These are phyloP conservation scores for Alternaria sp. DNA, from an alignment of 2,329 filamentous ascomycete species.

Conservation along the genomic window DNA sequence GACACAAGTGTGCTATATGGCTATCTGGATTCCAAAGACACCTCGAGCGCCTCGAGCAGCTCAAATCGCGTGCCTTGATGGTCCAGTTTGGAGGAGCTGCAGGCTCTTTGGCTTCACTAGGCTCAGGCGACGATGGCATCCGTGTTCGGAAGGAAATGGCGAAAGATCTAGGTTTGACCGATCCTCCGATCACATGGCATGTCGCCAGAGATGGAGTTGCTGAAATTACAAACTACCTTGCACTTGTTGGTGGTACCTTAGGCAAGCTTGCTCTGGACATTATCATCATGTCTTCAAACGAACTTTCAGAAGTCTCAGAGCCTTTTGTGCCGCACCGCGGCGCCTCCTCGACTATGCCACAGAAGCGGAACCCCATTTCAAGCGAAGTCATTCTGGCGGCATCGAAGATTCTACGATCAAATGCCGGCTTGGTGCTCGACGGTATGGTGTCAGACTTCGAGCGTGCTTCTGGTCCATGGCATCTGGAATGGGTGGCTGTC, in stretches of 20 bases:
- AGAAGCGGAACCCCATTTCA: constrained; percentile 66
- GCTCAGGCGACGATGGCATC: constrained; percentile 57
- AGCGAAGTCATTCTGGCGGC: constrained; percentile 65
- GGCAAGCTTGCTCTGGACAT: constrained; percentile 66
- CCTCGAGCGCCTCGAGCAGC: constrained; percentile 56
- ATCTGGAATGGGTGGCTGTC: constrained; percentile 66
- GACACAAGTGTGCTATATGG: constrained; percentile 66
- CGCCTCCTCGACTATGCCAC: constrained; percentile 48
- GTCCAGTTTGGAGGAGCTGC: constrained; percentile 67
- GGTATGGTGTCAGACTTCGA: constrained; percentile 67
- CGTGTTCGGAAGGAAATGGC: constrained; percentile 61
- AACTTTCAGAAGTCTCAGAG: constrained; percentile 63
- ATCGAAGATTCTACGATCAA: constrained; percentile 62
- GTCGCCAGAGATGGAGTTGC: constrained; percentile 63
- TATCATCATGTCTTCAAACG: constrained; percentile 66
- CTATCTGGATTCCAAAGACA: constrained; percentile 61
- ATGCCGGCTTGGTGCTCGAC: constrained; percentile 62
- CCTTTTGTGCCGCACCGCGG: constrained; percentile 53
- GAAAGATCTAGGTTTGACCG: constrained; percentile 55
- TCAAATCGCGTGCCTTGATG: constrained; percentile 57
- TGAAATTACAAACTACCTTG: constrained; percentile 63
- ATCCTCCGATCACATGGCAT: constrained; percentile 66
- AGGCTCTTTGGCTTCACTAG: constrained; percentile 63
- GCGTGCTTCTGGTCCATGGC: constrained; percentile 66
- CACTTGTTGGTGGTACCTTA: constrained; percentile 61